Evolutionary conservation across 2,329 filamentous ascomycete genomes (phyloP).

Genomic region (Curvularia spicifera): DNA sequence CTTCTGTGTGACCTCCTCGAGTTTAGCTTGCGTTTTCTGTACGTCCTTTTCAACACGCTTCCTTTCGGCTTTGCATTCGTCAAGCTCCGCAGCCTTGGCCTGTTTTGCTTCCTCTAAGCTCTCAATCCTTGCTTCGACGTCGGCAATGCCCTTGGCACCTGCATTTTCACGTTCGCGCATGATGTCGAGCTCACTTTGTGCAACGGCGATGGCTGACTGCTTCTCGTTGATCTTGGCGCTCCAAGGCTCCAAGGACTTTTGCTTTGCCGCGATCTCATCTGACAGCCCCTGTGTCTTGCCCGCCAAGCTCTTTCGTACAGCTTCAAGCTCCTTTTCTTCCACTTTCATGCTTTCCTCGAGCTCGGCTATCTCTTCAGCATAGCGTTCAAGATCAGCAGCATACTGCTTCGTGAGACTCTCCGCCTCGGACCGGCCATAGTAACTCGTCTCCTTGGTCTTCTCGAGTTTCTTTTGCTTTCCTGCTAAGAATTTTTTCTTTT

Average conservation of each 20-base stretch:
- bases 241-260: constrained; percentile 95
- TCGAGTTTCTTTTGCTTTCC: constrained; percentile 95
- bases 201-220: constrained; percentile 89
- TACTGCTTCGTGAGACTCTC: constrained; percentile 80
- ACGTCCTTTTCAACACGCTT: constrained; percentile 75
- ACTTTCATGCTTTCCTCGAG: constrained; percentile 77
- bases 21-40: constrained; percentile 71
- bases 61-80: constrained; percentile 76
- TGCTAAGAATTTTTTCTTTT: constrained; percentile 92
- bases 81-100: constrained; percentile 75
- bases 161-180: constrained; percentile 88
- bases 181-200: constrained; percentile 92
- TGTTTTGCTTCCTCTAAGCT: constrained; percentile 73
- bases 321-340: constrained; percentile 81
- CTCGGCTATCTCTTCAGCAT: constrained; percentile 73
- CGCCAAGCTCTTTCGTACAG: constrained; percentile 86
- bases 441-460: constrained; percentile 80
- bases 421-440: constrained; percentile 75
- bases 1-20: constrained; percentile 73
- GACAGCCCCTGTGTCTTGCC: constrained; percentile 96
- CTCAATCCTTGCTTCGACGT: constrained; percentile 79
- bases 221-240: constrained; percentile 97
- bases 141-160: constrained; percentile 81
- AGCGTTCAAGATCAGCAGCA: constrained; percentile 76
- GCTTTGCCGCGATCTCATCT: constrained; percentile 88